Evolutionary conservation across 177 flowering plant genomes (phyloP), one percentile per base, ranked within the genome.

Genomic region (Vitis hybrid): DNA sequence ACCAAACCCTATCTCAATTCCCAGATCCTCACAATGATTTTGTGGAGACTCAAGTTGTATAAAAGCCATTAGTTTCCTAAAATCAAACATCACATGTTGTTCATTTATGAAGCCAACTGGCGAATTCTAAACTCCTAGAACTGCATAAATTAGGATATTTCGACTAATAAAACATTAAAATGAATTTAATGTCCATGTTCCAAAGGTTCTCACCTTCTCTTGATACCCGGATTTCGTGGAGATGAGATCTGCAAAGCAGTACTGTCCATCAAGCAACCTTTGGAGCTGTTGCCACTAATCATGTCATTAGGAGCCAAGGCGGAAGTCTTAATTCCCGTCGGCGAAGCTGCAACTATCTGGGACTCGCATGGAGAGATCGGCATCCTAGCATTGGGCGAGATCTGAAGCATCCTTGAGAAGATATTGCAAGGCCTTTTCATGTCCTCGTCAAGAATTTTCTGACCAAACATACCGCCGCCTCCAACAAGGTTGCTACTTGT

Each of bases 341-440:
- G 64, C 5, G 81, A 68, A 52, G 75, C 75, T 1, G 62, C 67
- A 31, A 62, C 26, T 1, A 72, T 59, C 13, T 84, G 77, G 2
- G 81, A 74, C 20, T 66, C 76, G 18, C 67, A n/a, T 5, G 79
- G 70, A 1, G 81, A 72, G 15, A 72, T 50, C 5, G 82, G 78
- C 63, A 75, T 33, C 64, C 14, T 55, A n/a, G 73, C n/a, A 51
- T 60, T 74, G 1, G 89, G 87, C 12, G 90, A 84, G 89, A 93
- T 90, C 86, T 90, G 98, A 74, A 87, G 88, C 86, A 91, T 90
- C 75, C 90, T 73, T 16, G 97, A 80, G 72, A 88, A 88, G 16
- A 88, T 74, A 59, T 82, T 83, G 68, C 83, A 74, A 68, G 86
- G 80, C 71, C 75, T 68, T 53, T 72, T 71, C 76, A 78, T 76